Evolutionary conservation across 176 grass and related monocot species (phyloP).

Genomic region (Bothriochloa decipiens): DNA sequence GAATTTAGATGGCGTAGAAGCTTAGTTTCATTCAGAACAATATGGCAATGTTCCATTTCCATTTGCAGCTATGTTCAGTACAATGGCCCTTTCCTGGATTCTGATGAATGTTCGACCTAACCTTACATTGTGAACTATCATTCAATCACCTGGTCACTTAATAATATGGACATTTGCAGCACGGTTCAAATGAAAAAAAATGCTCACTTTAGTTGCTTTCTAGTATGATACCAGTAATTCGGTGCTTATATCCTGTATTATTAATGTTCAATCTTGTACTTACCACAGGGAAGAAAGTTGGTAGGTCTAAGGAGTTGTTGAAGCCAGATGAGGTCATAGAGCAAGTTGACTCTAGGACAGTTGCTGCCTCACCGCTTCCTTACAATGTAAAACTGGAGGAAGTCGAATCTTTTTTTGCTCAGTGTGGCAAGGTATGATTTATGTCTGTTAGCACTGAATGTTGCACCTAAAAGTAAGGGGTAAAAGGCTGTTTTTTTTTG

Average conservation of each 20-base stretch:
- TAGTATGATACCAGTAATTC: constrained; percentile 3
- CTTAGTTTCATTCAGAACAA: not conserved
- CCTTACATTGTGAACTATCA: not conserved
- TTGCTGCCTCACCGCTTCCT: constrained; percentile 83
- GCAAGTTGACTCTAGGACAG: constrained; percentile 74
- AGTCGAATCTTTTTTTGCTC: constrained; percentile 77
- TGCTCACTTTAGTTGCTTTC: constrained; percentile 15
- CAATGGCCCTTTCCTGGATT: not conserved
- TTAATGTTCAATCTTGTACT: constrained; percentile 19
- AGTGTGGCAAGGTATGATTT: constrained; percentile 65
- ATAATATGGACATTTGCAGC: not conserved
- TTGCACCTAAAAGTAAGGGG: not conserved
- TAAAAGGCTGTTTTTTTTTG: not conserved
- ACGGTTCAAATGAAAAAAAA: not conserved
- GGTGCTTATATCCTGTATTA: constrained; percentile 15
- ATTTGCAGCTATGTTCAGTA: constrained; percentile 11
- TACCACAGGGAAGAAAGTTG: constrained; percentile 69
- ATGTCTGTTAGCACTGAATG: constrained; percentile 1
- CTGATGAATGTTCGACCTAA: constrained; percentile 2
- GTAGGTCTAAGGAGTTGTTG: constrained; percentile 65
- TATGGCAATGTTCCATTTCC: not conserved
- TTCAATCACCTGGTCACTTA: not conserved
- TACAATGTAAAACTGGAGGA: constrained; percentile 81
- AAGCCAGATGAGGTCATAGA: constrained; percentile 81
- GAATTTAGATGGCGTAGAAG: not conserved